Evolutionary conservation across 306 rosid species (phyloP), one percentile per base, ranked within the genome.

Genomic region (Castanea sativa): DNA sequence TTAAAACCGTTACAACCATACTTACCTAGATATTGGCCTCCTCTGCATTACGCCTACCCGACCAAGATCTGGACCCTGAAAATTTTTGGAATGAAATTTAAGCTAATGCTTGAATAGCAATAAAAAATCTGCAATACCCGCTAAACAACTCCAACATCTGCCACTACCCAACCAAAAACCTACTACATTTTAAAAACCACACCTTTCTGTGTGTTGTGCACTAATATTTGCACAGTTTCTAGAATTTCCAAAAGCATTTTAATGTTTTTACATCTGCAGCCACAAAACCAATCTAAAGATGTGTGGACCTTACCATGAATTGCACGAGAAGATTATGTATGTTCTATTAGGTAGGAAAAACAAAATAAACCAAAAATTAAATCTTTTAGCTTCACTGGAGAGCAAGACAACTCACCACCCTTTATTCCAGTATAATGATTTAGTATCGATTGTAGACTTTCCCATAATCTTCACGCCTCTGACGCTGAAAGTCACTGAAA

Each of bases 401-500:
- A 27, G 86, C 71, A 82, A 82, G 84, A 82, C 80, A 76, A 93
- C 99, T 93, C 92, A 96, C 99, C 99, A 71, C 76, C 29, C 80
- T 78, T 76, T 69, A 88, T 87, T 70, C 80, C 80, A 27, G 75
- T 76, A 73, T 75, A 79, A 70, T 84, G 85, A 65, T 49, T 89
- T 87, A 95, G 84, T 87, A 96, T 87, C 92, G 91, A 87, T 83
- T 87, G 93, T 87, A 93, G 67, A 94, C 80, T 85, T 91, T 96
- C 56, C 87, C 81, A 80, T 82, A 96, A 79, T 87, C 94, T 23
- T 91, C 96, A 18, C 82, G 96, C 85, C 99, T 90, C 84, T 82
- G 93, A 81, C 72, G 87, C 80, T 86, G 88, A 77, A 90, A 89
- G 75, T 93, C 98, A 33, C 97, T 86, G 69, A 89, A 93, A 87